Evolutionary conservation across 345 rosid species (phyloP).

Genomic region (Moricandia arvensis): DNA sequence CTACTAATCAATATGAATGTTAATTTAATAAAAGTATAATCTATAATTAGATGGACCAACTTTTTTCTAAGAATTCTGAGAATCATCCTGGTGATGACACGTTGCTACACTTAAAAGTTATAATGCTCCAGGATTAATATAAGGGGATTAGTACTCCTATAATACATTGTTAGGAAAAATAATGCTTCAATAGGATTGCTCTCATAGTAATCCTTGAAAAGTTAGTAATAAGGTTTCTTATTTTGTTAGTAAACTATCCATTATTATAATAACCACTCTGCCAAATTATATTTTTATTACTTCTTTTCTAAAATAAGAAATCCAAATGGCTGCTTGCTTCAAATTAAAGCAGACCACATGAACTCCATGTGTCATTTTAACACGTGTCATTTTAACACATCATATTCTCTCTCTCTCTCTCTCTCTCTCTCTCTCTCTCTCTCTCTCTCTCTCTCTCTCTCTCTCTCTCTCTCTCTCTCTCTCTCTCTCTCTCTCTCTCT

Average conservation of each 20-base stretch:
- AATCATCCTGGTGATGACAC: no score
- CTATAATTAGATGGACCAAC: no score
- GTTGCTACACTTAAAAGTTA: no score
- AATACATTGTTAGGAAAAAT: neutral
- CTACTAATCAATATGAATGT: no score
- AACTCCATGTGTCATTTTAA: neutral
- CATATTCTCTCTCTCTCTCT: neutral
- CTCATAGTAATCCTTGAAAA: neutral
- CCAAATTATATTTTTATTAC: neutral
- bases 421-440: neutral
- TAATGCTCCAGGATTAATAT: no score
- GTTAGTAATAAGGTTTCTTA: neutral
- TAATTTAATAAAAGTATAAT: no score
- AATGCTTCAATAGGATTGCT: neutral
- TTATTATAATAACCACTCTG: neutral
- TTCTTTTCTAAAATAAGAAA: slow-evolving; percentile 9
- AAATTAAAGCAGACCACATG: slow-evolving; percentile 37
- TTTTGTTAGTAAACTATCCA: neutral
- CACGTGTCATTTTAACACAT: slow-evolving; percentile 16
- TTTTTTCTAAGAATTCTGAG: no score
- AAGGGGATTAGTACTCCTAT: neutral
- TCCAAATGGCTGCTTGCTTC: slow-evolving; percentile 22
- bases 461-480: no score
- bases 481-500: no score
- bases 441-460: neutral